Percentiles rank a stretch among this genome's conserved stretches.
Conservation (phyloP, 106 monocot species). For the Allium sativum region DNA sequence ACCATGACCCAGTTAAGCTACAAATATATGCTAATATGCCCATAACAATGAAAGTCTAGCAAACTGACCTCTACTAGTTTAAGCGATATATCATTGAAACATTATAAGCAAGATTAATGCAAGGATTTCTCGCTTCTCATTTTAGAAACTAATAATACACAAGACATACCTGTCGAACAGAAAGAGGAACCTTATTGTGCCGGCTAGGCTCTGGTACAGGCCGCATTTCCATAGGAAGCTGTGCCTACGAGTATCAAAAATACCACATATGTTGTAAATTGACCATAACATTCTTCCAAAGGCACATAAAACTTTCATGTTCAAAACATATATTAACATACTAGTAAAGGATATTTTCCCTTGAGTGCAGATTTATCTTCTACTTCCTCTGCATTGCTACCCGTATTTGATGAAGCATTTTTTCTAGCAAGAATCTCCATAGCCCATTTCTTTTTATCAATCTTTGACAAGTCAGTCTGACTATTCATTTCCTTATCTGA, state of each 20-base stretch:
- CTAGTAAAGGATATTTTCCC: slow-evolving; percentile 72
- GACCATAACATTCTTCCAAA: no score
- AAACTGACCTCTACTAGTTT: no score
- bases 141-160: neutral
- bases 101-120: no score
- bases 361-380: slow-evolving; percentile 37
- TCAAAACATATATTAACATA: slow-evolving; percentile 22
- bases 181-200: slow-evolving; percentile 59
- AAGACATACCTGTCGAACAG: slow-evolving; percentile 70
- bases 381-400: slow-evolving; percentile 19
- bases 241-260: slow-evolving; percentile 37
- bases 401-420: slow-evolving; percentile 25
- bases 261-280: slow-evolving; percentile 5
- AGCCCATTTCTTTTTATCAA: slow-evolving; percentile 93
- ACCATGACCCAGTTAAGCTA: no score
- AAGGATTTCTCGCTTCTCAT: no score
- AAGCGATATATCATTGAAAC: no score
- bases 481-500: slow-evolving; percentile 13
- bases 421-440: slow-evolving; percentile 85
- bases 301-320: no score
- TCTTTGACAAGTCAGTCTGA: slow-evolving; percentile 20
- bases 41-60: no score
- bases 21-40: no score
- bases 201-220: slow-evolving; percentile 34
- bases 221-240: slow-evolving; percentile 72